These are phyloP conservation scores for Fusarium sp. DNA, from an alignment of 2,329 filamentous ascomycete genomes.

Conservation along the genomic window DNA sequence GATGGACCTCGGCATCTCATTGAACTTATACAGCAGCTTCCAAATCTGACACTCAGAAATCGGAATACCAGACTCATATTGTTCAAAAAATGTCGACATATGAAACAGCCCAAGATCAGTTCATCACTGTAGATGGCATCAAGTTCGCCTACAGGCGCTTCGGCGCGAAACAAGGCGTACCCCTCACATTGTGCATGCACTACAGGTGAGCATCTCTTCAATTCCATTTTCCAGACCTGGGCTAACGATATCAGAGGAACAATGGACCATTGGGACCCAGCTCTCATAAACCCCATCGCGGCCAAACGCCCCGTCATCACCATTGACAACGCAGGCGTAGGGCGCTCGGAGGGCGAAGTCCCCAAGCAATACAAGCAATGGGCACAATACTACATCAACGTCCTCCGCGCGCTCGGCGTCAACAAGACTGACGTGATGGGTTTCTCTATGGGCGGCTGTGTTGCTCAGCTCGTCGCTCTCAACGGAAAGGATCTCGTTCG, in stretches of 20 bases:
- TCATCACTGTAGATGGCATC: conserved; percentile 43
- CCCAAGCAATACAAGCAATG: conserved; percentile 44
- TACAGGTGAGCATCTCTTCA: conserved; percentile 42
- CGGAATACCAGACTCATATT: background rate
- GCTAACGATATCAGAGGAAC: conserved; percentile 41
- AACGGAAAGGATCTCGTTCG: conserved; percentile 48
- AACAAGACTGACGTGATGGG: conserved; percentile 55
- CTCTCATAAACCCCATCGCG: conserved; percentile 55
- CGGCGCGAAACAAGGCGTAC: conserved; percentile 41
- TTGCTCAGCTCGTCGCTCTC: conserved; percentile 56
- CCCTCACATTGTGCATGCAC: conserved; percentile 45
- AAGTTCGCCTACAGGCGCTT: conserved; percentile 46
- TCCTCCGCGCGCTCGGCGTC: conserved; percentile 50
- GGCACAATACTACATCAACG: conserved; percentile 47
- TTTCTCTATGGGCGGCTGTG: conserved; percentile 59
- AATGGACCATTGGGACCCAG: conserved; percentile 54
- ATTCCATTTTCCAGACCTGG: background rate
- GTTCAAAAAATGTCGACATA: conserved; percentile 42
- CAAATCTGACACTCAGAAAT: background rate
- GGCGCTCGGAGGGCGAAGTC: conserved; percentile 53
- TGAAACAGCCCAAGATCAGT: conserved; percentile 41
- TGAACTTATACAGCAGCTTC: background rate
- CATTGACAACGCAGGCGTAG: conserved; percentile 58
- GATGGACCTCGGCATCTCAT: conserved; percentile 25
- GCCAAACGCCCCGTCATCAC: conserved; percentile 53